phyloP scores from a whole-genome alignment of 257 asterid genomes.

The Penstemon newberryi region DNA sequence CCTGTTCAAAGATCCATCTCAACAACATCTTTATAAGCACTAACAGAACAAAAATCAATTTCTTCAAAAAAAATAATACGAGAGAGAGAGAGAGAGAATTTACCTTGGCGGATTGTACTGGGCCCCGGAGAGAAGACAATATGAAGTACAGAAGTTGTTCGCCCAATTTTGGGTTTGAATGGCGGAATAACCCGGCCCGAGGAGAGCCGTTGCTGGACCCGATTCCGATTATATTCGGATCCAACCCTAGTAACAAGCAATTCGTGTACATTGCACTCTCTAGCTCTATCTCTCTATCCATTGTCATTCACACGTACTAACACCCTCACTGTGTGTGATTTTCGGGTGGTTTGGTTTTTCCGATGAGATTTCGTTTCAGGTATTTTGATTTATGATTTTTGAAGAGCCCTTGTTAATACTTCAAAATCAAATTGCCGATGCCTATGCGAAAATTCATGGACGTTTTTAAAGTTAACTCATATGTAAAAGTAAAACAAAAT shows the following conservation, averaged over 20 bases:
- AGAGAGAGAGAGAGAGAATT: not conserved
- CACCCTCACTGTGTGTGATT: slow-evolving; percentile 10
- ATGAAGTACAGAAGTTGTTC: slow-evolving; percentile 96
- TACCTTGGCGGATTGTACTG: slow-evolving; percentile 93
- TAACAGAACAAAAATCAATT: not conserved
- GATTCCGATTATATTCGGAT: slow-evolving; percentile 86
- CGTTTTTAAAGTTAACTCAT: not conserved
- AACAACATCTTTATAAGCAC: slow-evolving; percentile 4
- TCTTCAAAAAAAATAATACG: too few relatives aligned
- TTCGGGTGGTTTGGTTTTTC: not conserved
- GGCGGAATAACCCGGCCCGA: slow-evolving; percentile 93
- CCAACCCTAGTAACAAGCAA: slow-evolving; percentile 93
- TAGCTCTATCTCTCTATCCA: slow-evolving; percentile 98
- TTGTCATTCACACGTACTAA: slow-evolving; percentile 59
- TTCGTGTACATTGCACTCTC: slow-evolving; percentile 99
- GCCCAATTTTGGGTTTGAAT: slow-evolving; percentile 96
- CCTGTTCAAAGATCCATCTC: slow-evolving; percentile 53
- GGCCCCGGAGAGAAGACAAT: slow-evolving; percentile 93
- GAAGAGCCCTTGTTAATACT: not conserved
- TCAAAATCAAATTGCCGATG: not conserved
- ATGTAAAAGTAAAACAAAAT: slow-evolving; percentile 16
- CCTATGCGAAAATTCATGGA: not conserved
- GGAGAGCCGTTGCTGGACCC: slow-evolving; percentile 84
- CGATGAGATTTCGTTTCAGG: slow-evolving; percentile 4
- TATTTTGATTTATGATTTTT: not conserved